Conservation (phyloP, 768 basidiomycete genomes). For the Boletus rex-veris region DNA sequence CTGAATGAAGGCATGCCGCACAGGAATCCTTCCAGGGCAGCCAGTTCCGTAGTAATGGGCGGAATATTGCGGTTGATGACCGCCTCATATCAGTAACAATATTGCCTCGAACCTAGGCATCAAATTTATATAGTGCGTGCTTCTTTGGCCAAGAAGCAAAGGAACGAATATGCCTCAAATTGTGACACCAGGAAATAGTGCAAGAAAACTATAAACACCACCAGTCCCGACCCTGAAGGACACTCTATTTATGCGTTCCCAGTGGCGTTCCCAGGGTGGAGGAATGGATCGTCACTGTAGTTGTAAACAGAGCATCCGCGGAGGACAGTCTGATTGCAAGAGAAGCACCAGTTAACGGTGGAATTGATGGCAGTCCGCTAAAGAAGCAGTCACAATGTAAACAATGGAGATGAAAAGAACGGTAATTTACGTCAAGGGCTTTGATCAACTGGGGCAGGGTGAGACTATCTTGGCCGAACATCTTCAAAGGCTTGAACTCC, state of each 20-base stretch:
- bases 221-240: too few species aligned
- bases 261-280: slow-evolving; percentile 5
- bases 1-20: too few species aligned
- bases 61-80: too few species aligned
- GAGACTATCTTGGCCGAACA: slow-evolving; percentile 49
- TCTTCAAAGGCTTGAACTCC: slow-evolving; percentile 58
- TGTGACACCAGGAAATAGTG: too few species aligned
- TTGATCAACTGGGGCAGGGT: slow-evolving; percentile 17
- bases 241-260: neutral
- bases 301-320: slow-evolving; percentile 33
- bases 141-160: too few species aligned
- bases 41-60: too few species aligned
- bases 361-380: slow-evolving; percentile 29
- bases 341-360: slow-evolving; percentile 33
- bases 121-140: too few species aligned
- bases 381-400: neutral
- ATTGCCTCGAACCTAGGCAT: too few species aligned
- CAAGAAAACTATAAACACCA: neutral
- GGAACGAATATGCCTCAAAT: too few species aligned
- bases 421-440: slow-evolving; percentile 16
- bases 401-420: neutral
- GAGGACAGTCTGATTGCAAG: slow-evolving; percentile 32
- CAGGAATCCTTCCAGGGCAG: too few species aligned
- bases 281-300: slow-evolving; percentile 28
- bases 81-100: too few species aligned